Evolutionary conservation across 2,329 filamentous ascomycete species (phyloP).

Genomic region (Paramyrothecium sp.): DNA sequence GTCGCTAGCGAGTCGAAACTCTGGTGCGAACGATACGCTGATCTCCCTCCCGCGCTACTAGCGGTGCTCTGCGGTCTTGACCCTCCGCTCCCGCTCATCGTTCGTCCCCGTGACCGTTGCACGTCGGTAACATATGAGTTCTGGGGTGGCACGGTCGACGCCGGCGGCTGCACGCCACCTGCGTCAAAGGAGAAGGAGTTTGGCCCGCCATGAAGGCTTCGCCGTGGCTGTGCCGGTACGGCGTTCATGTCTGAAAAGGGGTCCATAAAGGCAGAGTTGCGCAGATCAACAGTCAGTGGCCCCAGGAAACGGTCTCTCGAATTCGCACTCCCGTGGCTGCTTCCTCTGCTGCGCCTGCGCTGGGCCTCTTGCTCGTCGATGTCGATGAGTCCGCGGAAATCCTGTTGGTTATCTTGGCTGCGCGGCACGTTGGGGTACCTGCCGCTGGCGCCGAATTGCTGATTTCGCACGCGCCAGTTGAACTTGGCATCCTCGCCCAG

Average conservation of each 20-base stretch:
- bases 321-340: background rate
- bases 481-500: conserved; percentile 37
- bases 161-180: conserved; percentile 37
- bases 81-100: conserved; percentile 28
- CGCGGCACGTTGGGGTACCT: background rate
- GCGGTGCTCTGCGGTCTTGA: conserved; percentile 21
- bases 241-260: conserved; percentile 51
- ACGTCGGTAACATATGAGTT: conserved; percentile 46
- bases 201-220: conserved; percentile 14
- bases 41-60: conserved; percentile 29
- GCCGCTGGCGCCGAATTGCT: background rate
- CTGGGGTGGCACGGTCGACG: conserved; percentile 25
- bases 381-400: conserved; percentile 1
- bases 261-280: conserved; percentile 25
- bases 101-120: conserved; percentile 48
- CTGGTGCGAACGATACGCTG: conserved; percentile 36
- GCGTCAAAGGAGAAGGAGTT: conserved; percentile 38
- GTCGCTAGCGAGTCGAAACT: conserved; percentile 44
- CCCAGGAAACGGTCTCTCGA: conserved; percentile 36
- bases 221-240: conserved; percentile 33
- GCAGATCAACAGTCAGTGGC: conserved; percentile 35
- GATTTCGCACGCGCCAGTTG: conserved; percentile 30
- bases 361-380: background rate
- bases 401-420: background rate
- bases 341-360: background rate